Conservation (phyloP, 495 filamentous ascomycete species). For the Lichina pygmaea region DNA sequence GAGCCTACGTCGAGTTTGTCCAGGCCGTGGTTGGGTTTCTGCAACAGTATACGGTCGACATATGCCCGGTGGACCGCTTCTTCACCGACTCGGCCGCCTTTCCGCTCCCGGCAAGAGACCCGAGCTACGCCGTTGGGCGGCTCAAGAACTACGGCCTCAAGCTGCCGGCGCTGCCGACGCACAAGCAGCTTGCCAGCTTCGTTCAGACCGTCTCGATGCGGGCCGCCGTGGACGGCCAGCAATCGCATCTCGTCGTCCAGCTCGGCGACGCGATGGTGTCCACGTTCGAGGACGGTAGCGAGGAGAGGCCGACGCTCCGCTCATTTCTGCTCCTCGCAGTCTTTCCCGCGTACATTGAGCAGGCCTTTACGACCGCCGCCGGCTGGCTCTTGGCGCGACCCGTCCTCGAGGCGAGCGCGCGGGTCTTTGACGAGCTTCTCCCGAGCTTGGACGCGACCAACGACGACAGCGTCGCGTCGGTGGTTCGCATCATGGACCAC, state of each 20-base stretch:
- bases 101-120: constrained; percentile 35
- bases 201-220: constrained; percentile 35
- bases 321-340: constrained; percentile 28
- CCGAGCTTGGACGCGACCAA: constrained; percentile 22
- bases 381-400: constrained; percentile 33
- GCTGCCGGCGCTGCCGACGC: constrained; percentile 20
- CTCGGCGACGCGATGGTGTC: constrained; percentile 26
- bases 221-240: constrained; percentile 32
- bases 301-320: constrained; percentile 22
- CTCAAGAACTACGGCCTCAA: constrained; percentile 36
- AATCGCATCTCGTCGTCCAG: constrained; percentile 29
- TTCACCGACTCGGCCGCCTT: constrained; percentile 40
- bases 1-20: constrained; percentile 40
- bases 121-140: constrained; percentile 39
- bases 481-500: constrained; percentile 16
- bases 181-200: constrained; percentile 31
- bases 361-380: constrained; percentile 18
- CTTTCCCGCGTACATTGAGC: constrained; percentile 37
- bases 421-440: constrained; percentile 19
- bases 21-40: constrained; percentile 33
- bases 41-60: constrained; percentile 36
- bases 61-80: constrained; percentile 33
- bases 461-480: constrained; percentile 15
- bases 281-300: constrained; percentile 18
- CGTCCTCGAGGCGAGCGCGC: constrained; percentile 21